phyloP scores from a whole-genome alignment of 805 yeast species.

The Lipomyces mesembrius region DNA sequence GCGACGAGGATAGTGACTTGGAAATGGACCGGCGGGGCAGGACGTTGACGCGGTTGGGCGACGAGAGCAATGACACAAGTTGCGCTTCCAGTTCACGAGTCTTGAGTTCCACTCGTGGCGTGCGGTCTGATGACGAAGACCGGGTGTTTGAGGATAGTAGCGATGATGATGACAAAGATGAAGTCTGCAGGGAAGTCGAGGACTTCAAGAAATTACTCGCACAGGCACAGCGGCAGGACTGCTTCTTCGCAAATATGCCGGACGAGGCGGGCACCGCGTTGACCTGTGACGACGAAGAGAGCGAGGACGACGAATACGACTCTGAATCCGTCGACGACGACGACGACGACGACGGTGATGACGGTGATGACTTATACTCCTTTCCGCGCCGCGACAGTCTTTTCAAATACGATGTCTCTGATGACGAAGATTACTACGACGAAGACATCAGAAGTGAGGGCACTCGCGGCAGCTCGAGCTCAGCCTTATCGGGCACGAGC shows the following conservation, averaged over 20 bases:
- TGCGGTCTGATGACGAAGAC: constrained; percentile 19
- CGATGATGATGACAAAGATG: constrained; percentile 1
- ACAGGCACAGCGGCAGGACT: constrained; percentile 14
- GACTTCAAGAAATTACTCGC: constrained; percentile 19
- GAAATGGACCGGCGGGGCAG: constrained; percentile 24
- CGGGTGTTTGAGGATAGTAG: neutral
- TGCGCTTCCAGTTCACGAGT: constrained; percentile 17
- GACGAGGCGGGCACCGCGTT: neutral
- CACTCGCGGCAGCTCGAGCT: neutral
- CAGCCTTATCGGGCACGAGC: neutral
- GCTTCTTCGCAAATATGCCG: neutral
- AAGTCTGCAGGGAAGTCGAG: constrained; percentile 22
- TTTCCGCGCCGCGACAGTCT: constrained; percentile 13
- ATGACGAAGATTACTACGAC: constrained; percentile 8
- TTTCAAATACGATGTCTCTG: constrained; percentile 2
- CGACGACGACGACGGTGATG: neutral
- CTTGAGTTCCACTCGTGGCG: constrained; percentile 16
- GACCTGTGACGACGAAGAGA: constrained; percentile 3
- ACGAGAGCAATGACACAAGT: constrained; percentile 1
- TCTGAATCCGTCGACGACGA: constrained; percentile 1
- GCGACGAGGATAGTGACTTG: neutral
- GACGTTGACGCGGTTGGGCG: constrained; percentile 21
- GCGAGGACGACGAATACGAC: constrained; percentile 6
- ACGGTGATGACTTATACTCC: neutral
- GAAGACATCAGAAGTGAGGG: constrained; percentile 5